Percentiles rank a stretch among this genome's conserved stretches.
Evolutionary conservation across 257 asterid genomes (phyloP).

Genomic region (Coffea canephora): DNA sequence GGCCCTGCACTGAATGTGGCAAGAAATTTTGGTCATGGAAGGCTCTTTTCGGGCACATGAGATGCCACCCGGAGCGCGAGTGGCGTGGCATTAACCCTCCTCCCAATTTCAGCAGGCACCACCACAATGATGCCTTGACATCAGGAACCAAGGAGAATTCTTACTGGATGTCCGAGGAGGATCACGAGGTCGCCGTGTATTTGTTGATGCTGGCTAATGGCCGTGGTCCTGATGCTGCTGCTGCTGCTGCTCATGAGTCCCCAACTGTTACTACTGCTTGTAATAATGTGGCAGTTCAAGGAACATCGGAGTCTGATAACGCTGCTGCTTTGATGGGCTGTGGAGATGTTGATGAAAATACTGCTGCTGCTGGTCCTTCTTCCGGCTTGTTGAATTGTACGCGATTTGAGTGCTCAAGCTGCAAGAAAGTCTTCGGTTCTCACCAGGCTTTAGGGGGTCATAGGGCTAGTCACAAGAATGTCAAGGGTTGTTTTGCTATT

Average conservation of each 20-base stretch:
- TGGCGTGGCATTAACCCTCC: slow-evolving; percentile 95
- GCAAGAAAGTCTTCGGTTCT: slow-evolving; percentile 79
- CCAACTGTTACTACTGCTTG: slow-evolving; percentile 19
- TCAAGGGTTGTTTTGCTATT: slow-evolving; percentile 76
- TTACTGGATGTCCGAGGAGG: slow-evolving; percentile 39
- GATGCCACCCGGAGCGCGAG: slow-evolving; percentile 94
- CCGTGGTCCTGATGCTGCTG: slow-evolving; percentile 26
- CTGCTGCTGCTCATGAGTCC: slow-evolving; percentile 13
- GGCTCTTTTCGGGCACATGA: slow-evolving; percentile 98
- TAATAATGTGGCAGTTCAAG: slow-evolving; percentile 21
- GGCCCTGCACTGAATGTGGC: slow-evolving; percentile 85
- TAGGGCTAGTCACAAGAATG: slow-evolving; percentile 85
- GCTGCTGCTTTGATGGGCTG: slow-evolving; percentile 10
- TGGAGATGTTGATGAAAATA: slow-evolving; percentile 5
- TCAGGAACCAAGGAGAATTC: slow-evolving; percentile 9
- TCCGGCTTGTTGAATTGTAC: slow-evolving; percentile 11
- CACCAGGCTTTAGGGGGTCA: slow-evolving; percentile 88
- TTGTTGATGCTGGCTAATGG: slow-evolving; percentile 60
- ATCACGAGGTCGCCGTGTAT: slow-evolving; percentile 57
- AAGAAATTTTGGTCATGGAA: slow-evolving; percentile 72
- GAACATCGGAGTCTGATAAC: slow-evolving; percentile 9
- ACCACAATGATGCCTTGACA: background rate
- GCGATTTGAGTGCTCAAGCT: slow-evolving; percentile 71
- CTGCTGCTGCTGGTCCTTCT: slow-evolving; percentile 11
- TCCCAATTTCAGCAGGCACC: slow-evolving; percentile 24